These are phyloP conservation scores for Paracamarosporium sp. DNA, from an alignment of 2,329 filamentous ascomycete genomes.

Conservation along the genomic window DNA sequence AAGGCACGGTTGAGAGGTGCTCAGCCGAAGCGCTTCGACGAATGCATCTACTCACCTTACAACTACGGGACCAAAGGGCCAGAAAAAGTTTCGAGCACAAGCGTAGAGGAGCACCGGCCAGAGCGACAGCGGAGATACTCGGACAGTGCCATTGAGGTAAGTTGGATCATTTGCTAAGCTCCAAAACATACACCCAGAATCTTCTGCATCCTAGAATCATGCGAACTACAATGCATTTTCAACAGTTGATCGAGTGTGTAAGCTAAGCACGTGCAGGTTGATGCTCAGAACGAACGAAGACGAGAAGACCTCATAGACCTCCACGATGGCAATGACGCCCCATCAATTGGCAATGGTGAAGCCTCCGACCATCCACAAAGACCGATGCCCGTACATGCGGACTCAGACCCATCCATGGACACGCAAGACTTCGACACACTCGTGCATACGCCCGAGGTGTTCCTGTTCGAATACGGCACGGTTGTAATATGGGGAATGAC, in stretches of 20 bases:
- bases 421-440: constrained; percentile 81
- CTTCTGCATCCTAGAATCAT: too few species aligned
- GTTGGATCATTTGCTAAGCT: background rate
- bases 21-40: constrained; percentile 91
- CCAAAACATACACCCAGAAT: too few species aligned
- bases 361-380: constrained; percentile 28
- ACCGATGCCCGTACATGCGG: constrained; percentile 35
- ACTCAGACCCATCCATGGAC: constrained; percentile 41
- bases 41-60: constrained; percentile 97
- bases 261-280: constrained; percentile 44
- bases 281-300: constrained; percentile 62
- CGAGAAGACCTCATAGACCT: constrained; percentile 71
- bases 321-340: constrained; percentile 49
- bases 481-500: constrained; percentile 99
- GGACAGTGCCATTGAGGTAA: constrained; percentile 71
- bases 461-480: constrained; percentile 96
- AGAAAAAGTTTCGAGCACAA: constrained; percentile 43
- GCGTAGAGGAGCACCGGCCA: constrained; percentile 32
- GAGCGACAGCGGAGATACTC: constrained; percentile 70
- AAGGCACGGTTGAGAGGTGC: constrained; percentile 77
- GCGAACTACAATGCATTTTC: background rate
- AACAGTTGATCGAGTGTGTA: background rate
- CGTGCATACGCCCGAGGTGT: constrained; percentile 91
- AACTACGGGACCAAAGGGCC: constrained; percentile 67
- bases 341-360: constrained; percentile 33